phyloP scores from a whole-genome alignment of 2,329 filamentous ascomycete species.

The Cordyceps javanica region DNA sequence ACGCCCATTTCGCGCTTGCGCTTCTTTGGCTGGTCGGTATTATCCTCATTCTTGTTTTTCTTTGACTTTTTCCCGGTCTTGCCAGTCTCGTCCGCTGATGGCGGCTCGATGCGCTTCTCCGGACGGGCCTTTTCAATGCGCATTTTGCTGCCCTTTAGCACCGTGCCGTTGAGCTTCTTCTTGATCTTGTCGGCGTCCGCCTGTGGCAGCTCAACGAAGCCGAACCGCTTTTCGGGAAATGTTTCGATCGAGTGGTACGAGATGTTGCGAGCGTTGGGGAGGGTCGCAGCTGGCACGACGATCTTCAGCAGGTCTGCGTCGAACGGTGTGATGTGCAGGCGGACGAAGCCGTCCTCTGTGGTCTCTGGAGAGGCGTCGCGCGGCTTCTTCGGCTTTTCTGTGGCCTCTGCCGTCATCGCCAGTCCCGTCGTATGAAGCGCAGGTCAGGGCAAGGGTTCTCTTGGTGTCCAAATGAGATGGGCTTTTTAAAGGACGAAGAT shows the following conservation, averaged over 20 bases:
- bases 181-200: constrained; percentile 85
- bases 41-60: constrained; percentile 21
- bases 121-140: constrained; percentile 75
- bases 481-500: neutral
- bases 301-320: constrained; percentile 66
- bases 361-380: constrained; percentile 11
- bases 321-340: constrained; percentile 82
- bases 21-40: constrained; percentile 32
- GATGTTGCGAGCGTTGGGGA: constrained; percentile 64
- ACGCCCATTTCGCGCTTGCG: constrained; percentile 46
- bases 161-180: constrained; percentile 83
- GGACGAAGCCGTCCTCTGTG: constrained; percentile 23
- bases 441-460: neutral
- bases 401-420: constrained; percentile 10
- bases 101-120: constrained; percentile 18
- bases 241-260: constrained; percentile 85
- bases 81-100: constrained; percentile 26
- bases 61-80: constrained; percentile 25
- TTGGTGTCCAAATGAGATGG: neutral
- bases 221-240: constrained; percentile 86
- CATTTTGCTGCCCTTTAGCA: constrained; percentile 79
- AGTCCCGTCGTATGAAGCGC: neutral
- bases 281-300: constrained; percentile 63
- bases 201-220: constrained; percentile 75
- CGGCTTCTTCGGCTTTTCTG: neutral